phyloP scores from a whole-genome alignment of 2,329 filamentous ascomycete species.

The Arthrinium phaeospermum region DNA sequence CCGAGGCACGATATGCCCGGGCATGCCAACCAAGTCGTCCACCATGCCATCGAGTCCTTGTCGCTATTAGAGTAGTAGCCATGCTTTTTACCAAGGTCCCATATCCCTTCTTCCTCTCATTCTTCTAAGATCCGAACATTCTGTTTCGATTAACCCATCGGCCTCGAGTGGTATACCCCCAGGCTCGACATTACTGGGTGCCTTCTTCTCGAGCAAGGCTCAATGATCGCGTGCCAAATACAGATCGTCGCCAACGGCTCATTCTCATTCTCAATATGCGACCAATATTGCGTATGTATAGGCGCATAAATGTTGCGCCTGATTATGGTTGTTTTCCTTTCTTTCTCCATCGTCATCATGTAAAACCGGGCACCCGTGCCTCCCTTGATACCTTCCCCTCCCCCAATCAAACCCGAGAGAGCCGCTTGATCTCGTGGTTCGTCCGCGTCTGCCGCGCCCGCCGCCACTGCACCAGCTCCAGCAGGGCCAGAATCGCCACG shows the following conservation, averaged over 20 bases:
- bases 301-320: background rate
- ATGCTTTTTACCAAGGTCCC: no score
- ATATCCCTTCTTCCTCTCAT: no score
- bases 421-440: constrained; percentile 7
- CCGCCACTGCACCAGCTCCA: constrained; percentile 14
- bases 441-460: constrained; percentile 7
- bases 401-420: background rate
- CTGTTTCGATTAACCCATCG: background rate
- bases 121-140: background rate
- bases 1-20: background rate
- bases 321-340: background rate
- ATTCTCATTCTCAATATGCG: background rate
- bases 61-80: no score
- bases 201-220: no score
- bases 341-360: background rate
- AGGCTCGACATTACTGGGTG: background rate
- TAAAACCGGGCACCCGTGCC: background rate
- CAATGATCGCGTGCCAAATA: background rate
- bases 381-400: background rate
- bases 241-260: background rate
- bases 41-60: no score
- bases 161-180: background rate
- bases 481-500: constrained; percentile 27
- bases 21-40: background rate
- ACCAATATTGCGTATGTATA: background rate